Conservation (phyloP, 257 asterid genomes). For the Handroanthus guayacan region DNA sequence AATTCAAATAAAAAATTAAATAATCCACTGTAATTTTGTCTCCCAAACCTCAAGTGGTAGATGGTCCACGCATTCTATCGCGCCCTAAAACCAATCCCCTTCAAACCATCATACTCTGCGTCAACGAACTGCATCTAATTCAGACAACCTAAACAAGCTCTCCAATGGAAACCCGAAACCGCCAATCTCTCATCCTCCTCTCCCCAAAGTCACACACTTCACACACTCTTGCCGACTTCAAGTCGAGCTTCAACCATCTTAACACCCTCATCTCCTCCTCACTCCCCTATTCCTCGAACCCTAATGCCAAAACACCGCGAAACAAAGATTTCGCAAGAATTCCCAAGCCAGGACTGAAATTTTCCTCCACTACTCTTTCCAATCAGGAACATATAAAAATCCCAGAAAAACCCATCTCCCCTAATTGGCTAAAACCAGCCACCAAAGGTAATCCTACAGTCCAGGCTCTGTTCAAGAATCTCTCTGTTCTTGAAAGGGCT, state of each 20-base stretch:
- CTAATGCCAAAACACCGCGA: constrained; percentile 31
- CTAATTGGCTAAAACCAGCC: constrained; percentile 69
- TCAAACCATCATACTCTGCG: neutral
- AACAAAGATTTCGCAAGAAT: constrained; percentile 29
- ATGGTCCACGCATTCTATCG: too few relatives aligned
- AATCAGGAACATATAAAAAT: constrained; percentile 40
- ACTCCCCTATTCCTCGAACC: constrained; percentile 31
- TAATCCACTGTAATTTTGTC: too few relatives aligned
- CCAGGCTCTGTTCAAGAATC: constrained; percentile 72
- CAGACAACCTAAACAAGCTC: neutral
- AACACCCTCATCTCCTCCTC: constrained; percentile 59
- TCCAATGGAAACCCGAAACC: constrained; percentile 59
- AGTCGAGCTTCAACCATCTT: constrained; percentile 72
- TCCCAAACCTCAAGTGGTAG: too few relatives aligned
- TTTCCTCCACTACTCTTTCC: constrained; percentile 73
- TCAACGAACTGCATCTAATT: neutral
- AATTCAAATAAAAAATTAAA: too few relatives aligned
- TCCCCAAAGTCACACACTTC: constrained; percentile 46
- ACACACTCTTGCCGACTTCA: constrained; percentile 52
- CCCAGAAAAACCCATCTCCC: constrained; percentile 46
- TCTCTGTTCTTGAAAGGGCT: constrained; percentile 82
- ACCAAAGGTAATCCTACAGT: constrained; percentile 62
- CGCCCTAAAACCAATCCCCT: too few relatives aligned
- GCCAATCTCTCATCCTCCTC: constrained; percentile 56
- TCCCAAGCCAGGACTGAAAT: constrained; percentile 40